Evolutionary conservation across 2,329 filamentous ascomycete species (phyloP).

Genomic region (Phoma sp.): DNA sequence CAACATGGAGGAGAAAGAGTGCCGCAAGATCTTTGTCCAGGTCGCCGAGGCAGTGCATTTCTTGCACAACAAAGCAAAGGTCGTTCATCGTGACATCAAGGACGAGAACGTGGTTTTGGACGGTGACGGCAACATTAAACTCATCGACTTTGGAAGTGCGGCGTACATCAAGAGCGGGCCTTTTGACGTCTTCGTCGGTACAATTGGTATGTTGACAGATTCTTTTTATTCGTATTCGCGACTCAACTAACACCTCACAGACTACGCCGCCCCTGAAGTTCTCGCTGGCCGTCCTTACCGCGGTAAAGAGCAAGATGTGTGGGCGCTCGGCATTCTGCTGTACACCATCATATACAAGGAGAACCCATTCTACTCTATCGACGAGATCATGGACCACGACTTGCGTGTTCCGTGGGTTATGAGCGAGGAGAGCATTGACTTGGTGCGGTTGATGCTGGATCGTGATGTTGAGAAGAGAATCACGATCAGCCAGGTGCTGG

Average conservation of each 20-base stretch:
- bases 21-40: slow-evolving; percentile 92
- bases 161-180: slow-evolving; percentile 98
- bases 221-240: neutral
- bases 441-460: slow-evolving; percentile 91
- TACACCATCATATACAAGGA: slow-evolving; percentile 99
- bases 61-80: slow-evolving; percentile 85
- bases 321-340: slow-evolving; percentile 94
- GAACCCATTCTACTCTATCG: slow-evolving; percentile 98
- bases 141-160: slow-evolving; percentile 98
- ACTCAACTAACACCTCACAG: slow-evolving; percentile 55
- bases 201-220: slow-evolving; percentile 76
- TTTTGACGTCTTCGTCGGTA: slow-evolving; percentile 98
- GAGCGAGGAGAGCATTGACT: slow-evolving; percentile 90
- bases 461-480: slow-evolving; percentile 83
- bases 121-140: slow-evolving; percentile 91
- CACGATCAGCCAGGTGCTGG: slow-evolving; percentile 85
- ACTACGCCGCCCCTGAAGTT: slow-evolving; percentile 98
- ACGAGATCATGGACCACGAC: slow-evolving; percentile 98
- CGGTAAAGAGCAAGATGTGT: slow-evolving; percentile 97
- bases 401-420: slow-evolving; percentile 87
- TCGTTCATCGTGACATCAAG: slow-evolving; percentile 98
- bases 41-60: slow-evolving; percentile 90
- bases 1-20: slow-evolving; percentile 96
- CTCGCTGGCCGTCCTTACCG: slow-evolving; percentile 89
- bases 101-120: slow-evolving; percentile 98